Evolutionary conservation across 352 stramenopile genomes (phyloP).

Genomic region (Globisporangium spinosum): DNA sequence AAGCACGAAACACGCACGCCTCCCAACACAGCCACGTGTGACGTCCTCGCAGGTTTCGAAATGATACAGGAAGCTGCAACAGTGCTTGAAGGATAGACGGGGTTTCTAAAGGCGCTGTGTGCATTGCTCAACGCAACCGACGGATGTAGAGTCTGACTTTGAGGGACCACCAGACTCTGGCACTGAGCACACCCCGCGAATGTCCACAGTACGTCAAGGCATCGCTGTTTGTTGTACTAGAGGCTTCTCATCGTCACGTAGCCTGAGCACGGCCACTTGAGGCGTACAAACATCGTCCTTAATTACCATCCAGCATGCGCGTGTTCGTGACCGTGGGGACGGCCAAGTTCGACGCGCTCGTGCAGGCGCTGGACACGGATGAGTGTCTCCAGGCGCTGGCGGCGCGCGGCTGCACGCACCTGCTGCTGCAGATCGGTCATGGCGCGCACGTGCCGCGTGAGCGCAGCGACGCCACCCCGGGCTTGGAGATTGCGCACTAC

Average conservation of each 20-base stretch:
- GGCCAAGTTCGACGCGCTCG: conserved; percentile 90
- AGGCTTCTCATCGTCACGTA: too few species aligned
- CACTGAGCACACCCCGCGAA: too few species aligned
- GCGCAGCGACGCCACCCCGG: conserved; percentile 20
- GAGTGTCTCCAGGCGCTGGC: conserved; percentile 46
- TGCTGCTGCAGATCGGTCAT: conserved; percentile 86
- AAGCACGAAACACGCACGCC: neutral
- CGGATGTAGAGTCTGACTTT: too few species aligned
- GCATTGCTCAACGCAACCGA: neutral
- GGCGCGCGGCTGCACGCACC: conserved; percentile 47
- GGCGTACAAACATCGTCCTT: too few species aligned
- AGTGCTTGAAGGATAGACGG: neutral
- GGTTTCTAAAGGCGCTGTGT: neutral
- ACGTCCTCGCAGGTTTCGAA: neutral
- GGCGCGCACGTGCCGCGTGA: conserved; percentile 45
- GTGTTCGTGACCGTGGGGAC: conserved; percentile 83
- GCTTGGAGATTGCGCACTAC: conserved; percentile 64
- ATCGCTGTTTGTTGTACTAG: too few species aligned
- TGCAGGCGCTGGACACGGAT: conserved; percentile 68
- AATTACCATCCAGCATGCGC: too few species aligned
- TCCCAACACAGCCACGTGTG: neutral
- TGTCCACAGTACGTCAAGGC: too few species aligned
- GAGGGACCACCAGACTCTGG: too few species aligned
- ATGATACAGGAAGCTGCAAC: neutral
- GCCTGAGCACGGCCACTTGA: too few species aligned